These are phyloP conservation scores for Geosmithia putterillii DNA, from an alignment of 2,329 filamentous ascomycete genomes.

Conservation along the genomic window DNA sequence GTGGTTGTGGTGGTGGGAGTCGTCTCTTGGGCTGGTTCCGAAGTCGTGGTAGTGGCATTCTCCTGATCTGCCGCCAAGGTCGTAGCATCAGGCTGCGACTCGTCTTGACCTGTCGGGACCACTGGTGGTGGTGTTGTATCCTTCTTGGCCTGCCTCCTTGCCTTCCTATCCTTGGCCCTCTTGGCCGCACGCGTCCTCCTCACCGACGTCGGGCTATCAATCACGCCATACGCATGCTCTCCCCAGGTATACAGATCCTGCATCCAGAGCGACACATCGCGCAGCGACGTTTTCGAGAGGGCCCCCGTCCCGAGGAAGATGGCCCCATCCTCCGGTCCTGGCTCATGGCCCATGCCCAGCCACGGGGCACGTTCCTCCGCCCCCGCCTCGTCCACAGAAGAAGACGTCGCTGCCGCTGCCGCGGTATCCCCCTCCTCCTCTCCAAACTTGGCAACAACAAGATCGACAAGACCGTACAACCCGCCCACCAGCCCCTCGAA, in stretches of 20 bases:
- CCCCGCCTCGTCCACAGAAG: too few species aligned
- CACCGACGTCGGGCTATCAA: slow-evolving; percentile 61
- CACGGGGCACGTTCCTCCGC: slow-evolving; percentile 30
- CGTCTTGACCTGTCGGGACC: background rate
- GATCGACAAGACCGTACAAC: slow-evolving; percentile 74
- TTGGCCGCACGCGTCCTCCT: slow-evolving; percentile 32
- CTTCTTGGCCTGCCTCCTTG: too few species aligned
- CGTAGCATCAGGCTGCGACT: background rate
- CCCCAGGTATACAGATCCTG: slow-evolving; percentile 79
- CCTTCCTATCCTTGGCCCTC: background rate
- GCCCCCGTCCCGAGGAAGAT: slow-evolving; percentile 75
- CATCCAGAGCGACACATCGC: slow-evolving; percentile 73
- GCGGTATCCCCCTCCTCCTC: slow-evolving; percentile 18
- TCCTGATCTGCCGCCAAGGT: too few species aligned
- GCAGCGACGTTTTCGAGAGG: slow-evolving; percentile 57
- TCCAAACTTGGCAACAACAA: slow-evolving; percentile 81
- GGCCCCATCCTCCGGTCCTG: slow-evolving; percentile 65
- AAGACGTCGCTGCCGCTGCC: slow-evolving; percentile 7
- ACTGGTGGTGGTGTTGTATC: too few species aligned
- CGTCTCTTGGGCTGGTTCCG: background rate
- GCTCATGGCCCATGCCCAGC: slow-evolving; percentile 60
- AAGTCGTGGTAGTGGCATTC: background rate
- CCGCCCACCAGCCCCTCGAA: slow-evolving; percentile 74
- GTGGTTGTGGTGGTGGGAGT: background rate
- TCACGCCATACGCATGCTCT: slow-evolving; percentile 72